These are phyloP conservation scores for Tolypocladium nubicola DNA, from an alignment of 2,329 filamentous ascomycete species.

Conservation along the genomic window DNA sequence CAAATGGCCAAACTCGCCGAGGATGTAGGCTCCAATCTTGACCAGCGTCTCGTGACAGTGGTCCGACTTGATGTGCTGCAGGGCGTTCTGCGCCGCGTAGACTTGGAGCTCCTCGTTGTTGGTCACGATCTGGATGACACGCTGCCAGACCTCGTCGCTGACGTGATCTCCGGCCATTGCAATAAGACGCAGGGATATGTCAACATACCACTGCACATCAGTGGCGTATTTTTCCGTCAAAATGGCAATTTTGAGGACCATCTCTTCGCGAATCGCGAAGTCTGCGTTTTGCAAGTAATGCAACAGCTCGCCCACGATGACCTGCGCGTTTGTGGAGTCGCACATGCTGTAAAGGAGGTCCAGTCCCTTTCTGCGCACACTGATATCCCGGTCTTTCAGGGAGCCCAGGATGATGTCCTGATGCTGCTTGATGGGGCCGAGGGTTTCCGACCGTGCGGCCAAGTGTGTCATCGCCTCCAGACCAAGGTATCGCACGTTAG, in stretches of 20 bases:
- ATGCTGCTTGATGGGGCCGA: constrained; percentile 96
- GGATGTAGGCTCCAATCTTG: constrained; percentile 92
- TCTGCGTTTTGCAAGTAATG: constrained; percentile 94
- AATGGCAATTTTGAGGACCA: constrained; percentile 98
- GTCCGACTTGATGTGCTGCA: constrained; percentile 85
- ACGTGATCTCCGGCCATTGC: constrained; percentile 97
- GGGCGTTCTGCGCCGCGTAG: constrained; percentile 86
- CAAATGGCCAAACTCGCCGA: constrained; percentile 94
- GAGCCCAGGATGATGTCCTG: constrained; percentile 94
- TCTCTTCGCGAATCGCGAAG: constrained; percentile 96
- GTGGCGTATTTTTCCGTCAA: constrained; percentile 97
- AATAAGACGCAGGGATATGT: constrained; percentile 88
- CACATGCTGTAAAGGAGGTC: constrained; percentile 99
- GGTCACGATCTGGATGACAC: constrained; percentile 96
- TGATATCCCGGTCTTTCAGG: constrained; percentile 90
- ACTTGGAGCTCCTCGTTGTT: constrained; percentile 98
- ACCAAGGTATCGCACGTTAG: constrained; percentile 92
- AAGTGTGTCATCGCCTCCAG: constrained; percentile 98
- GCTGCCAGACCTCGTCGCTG: constrained; percentile 98
- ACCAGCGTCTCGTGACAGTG: constrained; percentile 95
- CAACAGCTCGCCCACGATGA: constrained; percentile 86
- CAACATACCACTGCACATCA: constrained; percentile 98
- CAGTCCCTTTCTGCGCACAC: constrained; percentile 87
- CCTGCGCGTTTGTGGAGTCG: constrained; percentile 84
- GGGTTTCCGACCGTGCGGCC: constrained; percentile 81